These are phyloP conservation scores for Penicillium simplicissimum DNA, from an alignment of 495 filamentous ascomycete species.

Conservation along the genomic window DNA sequence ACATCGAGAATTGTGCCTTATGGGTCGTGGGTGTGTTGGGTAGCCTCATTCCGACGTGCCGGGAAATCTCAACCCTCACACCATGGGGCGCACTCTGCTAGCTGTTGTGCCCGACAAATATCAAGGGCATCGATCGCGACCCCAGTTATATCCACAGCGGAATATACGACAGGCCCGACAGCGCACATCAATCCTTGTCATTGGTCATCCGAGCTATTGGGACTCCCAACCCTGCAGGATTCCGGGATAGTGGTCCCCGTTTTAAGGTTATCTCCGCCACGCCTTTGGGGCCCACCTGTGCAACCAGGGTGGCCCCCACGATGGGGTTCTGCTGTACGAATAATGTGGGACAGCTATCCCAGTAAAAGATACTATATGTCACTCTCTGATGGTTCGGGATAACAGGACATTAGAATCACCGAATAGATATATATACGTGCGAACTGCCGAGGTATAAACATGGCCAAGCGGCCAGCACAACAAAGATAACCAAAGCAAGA, in stretches of 20 bases:
- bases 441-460: slow-evolving; percentile 28
- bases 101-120: too few species aligned
- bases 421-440: slow-evolving; percentile 28
- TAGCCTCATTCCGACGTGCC: too few species aligned
- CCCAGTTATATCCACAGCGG: background rate
- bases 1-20: too few species aligned
- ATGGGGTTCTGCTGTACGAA: background rate
- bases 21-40: too few species aligned
- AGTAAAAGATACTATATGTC: too few species aligned
- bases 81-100: too few species aligned
- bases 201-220: slow-evolving; percentile 6
- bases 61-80: background rate
- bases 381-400: background rate
- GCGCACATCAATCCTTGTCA: background rate
- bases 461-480: slow-evolving; percentile 17
- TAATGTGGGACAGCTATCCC: too few species aligned
- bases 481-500: slow-evolving; percentile 18
- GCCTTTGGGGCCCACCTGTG: slow-evolving; percentile 3
- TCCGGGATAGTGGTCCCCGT: slow-evolving; percentile 4
- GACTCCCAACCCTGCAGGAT: background rate
- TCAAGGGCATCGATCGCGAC: too few species aligned
- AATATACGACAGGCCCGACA: background rate
- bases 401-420: background rate
- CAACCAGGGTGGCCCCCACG: background rate
- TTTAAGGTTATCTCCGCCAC: slow-evolving; percentile 15